These are phyloP conservation scores for Blastobotrys raffinosifermentans DNA, from an alignment of 1,139 yeast genomes.

Conservation along the genomic window DNA sequence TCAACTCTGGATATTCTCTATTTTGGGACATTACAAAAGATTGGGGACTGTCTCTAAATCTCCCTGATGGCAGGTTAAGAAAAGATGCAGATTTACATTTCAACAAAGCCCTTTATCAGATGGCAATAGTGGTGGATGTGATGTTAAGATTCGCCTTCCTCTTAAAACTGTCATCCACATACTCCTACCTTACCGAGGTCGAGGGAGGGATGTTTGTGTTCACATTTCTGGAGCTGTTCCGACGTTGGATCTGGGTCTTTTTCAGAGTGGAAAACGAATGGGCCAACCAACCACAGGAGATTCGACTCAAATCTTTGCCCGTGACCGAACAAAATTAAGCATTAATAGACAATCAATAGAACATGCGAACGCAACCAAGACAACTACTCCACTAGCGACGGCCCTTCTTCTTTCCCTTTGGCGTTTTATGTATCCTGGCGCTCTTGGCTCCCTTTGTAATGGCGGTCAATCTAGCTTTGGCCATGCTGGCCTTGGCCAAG, in stretches of 20 bases:
- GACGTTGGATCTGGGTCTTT: slow-evolving; percentile 89
- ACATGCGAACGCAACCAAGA: too few species aligned
- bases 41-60: slow-evolving; percentile 64
- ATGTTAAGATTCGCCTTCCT: slow-evolving; percentile 71
- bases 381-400: slow-evolving; percentile 51
- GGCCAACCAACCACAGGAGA: slow-evolving; percentile 13
- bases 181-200: slow-evolving; percentile 35
- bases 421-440: slow-evolving; percentile 19
- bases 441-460: background rate
- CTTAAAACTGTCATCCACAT: slow-evolving; percentile 39
- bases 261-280: slow-evolving; percentile 77
- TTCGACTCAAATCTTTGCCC: background rate
- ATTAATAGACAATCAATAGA: too few species aligned
- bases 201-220: slow-evolving; percentile 58
- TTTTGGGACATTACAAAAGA: slow-evolving; percentile 87
- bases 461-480: background rate
- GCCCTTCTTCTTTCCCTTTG: slow-evolving; percentile 61
- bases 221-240: slow-evolving; percentile 65
- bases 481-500: slow-evolving; percentile 28
- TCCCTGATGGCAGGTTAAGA: slow-evolving; percentile 12
- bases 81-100: slow-evolving; percentile 8
- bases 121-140: slow-evolving; percentile 56
- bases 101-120: slow-evolving; percentile 37
- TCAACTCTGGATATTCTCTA: slow-evolving; percentile 73
- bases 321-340: too few species aligned